Percentiles rank a stretch among this genome's conserved stretches.
Conservation (phyloP, 225 moss, liverwort and hornwort genomes). For the Climacium dendroides region DNA sequence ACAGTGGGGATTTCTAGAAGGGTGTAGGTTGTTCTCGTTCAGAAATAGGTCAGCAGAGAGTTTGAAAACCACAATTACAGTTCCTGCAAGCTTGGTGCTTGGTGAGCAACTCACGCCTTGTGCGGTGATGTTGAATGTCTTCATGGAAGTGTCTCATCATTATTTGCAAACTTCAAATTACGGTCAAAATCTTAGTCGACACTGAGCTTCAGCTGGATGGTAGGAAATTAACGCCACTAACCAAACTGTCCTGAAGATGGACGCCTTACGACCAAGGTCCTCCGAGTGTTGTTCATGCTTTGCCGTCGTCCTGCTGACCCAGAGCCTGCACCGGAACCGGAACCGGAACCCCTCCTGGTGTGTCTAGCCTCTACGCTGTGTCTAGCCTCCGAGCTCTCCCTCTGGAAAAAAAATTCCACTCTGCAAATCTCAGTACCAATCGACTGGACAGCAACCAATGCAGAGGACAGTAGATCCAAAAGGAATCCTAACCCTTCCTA, state of each 20-base stretch:
- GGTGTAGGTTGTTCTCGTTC: not conserved
- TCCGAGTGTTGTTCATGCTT: constrained; percentile 7
- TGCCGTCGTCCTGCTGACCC: constrained; percentile 9
- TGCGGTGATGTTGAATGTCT: not conserved
- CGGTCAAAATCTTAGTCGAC: not conserved
- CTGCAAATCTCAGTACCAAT: not conserved
- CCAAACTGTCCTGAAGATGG: not conserved
- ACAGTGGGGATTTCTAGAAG: not conserved
- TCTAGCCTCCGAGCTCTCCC: not conserved
- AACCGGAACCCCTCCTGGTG: constrained; percentile 4
- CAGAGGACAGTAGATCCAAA: not conserved
- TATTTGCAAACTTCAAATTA: not conserved
- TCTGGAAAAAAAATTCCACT: not conserved
- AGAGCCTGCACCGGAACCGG: not conserved
- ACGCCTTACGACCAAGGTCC: not conserved
- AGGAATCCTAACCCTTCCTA: not conserved
- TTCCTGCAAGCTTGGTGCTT: not conserved
- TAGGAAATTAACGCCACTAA: not conserved
- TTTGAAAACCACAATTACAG: not conserved
- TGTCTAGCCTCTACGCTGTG: not conserved
- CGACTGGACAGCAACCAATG: not conserved
- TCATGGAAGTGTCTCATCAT: not conserved
- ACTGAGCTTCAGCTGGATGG: not conserved
- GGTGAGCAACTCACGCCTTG: not conserved
- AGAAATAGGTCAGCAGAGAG: not conserved